These are phyloP conservation scores for Astrocystis sublimbata DNA, from an alignment of 495 filamentous ascomycete species.

Conservation along the genomic window DNA sequence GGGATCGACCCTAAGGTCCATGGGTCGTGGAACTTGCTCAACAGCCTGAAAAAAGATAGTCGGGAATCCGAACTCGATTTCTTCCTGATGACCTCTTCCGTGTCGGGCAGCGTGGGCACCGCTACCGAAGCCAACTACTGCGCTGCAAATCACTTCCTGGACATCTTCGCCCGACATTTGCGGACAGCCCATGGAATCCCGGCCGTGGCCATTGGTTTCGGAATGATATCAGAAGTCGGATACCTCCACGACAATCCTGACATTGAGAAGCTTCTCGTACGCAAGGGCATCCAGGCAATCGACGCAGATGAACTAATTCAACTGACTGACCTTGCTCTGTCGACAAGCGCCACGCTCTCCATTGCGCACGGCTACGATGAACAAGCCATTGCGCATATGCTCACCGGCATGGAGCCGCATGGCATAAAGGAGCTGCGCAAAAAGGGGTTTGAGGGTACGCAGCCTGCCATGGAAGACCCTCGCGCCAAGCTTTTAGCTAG, in stretches of 20 bases:
- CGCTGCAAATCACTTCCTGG: constrained; percentile 39
- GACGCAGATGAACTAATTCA: constrained; percentile 40
- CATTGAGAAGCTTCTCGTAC: constrained; percentile 27
- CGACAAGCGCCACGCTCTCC: neutral
- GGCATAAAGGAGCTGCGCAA: constrained; percentile 22
- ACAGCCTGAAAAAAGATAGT: constrained; percentile 20
- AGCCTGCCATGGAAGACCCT: neutral
- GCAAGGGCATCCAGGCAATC: constrained; percentile 34
- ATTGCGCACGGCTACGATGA: neutral
- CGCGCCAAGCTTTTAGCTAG: constrained; percentile 1
- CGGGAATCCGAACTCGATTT: constrained; percentile 21
- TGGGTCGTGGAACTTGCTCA: constrained; percentile 39
- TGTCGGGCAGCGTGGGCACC: constrained; percentile 33
- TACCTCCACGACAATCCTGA: constrained; percentile 35
- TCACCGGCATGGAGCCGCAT: constrained; percentile 29
- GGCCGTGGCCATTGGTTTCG: constrained; percentile 21
- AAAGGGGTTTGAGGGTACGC: constrained; percentile 17
- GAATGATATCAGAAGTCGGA: constrained; percentile 31
- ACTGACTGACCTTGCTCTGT: constrained; percentile 31
- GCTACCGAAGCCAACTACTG: constrained; percentile 43
- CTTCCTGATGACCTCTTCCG: constrained; percentile 43
- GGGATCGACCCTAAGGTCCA: constrained; percentile 47
- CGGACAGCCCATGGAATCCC: constrained; percentile 27
- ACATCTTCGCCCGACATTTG: constrained; percentile 38
- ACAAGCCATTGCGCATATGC: constrained; percentile 19